phyloP scores from a whole-genome alignment of 2,329 filamentous ascomycete species.

The Furcasterigmium sp. region DNA sequence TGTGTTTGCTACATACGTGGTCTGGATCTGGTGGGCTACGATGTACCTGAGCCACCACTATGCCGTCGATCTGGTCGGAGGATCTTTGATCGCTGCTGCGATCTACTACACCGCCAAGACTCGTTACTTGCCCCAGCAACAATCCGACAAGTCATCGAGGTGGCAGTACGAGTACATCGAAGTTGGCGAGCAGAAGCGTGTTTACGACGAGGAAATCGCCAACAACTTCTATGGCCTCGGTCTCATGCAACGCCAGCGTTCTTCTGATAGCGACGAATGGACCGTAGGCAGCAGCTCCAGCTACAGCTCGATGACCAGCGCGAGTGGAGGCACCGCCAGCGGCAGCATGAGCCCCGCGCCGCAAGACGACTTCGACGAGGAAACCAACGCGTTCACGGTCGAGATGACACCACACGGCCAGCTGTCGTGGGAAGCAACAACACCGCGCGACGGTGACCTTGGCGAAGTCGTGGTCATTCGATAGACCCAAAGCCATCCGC shows the following conservation, averaged over 20 bases:
- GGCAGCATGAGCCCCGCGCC: slow-evolving; percentile 42
- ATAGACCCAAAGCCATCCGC: too few relatives aligned
- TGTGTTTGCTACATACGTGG: slow-evolving; percentile 75
- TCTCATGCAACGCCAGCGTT: slow-evolving; percentile 34
- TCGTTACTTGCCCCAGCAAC: slow-evolving; percentile 75
- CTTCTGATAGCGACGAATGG: slow-evolving; percentile 76
- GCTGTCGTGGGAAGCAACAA: slow-evolving; percentile 29
- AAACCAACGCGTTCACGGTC: slow-evolving; percentile 14
- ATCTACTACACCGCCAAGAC: slow-evolving; percentile 79
- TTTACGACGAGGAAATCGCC: slow-evolving; percentile 40
- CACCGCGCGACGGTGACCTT: slow-evolving; percentile 36
- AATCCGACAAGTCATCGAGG: slow-evolving; percentile 77
- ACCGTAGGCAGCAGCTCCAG: slow-evolving; percentile 80
- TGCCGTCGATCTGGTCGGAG: slow-evolving; percentile 85
- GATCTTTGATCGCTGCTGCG: slow-evolving; percentile 70
- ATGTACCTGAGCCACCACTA: slow-evolving; percentile 99
- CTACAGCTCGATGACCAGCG: slow-evolving; percentile 40
- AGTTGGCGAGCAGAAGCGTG: slow-evolving; percentile 56
- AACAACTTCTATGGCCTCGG: slow-evolving; percentile 42
- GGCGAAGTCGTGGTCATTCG: slow-evolving; percentile 39
- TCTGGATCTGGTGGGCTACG: slow-evolving; percentile 97
- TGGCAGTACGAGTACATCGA: slow-evolving; percentile 97
- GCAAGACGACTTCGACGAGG: slow-evolving; percentile 29
- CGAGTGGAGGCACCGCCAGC: slow-evolving; percentile 24
- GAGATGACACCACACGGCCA: slow-evolving; percentile 31